Conservation (phyloP, 805 yeast species). For the Hanseniaspora thailandica region DNA sequence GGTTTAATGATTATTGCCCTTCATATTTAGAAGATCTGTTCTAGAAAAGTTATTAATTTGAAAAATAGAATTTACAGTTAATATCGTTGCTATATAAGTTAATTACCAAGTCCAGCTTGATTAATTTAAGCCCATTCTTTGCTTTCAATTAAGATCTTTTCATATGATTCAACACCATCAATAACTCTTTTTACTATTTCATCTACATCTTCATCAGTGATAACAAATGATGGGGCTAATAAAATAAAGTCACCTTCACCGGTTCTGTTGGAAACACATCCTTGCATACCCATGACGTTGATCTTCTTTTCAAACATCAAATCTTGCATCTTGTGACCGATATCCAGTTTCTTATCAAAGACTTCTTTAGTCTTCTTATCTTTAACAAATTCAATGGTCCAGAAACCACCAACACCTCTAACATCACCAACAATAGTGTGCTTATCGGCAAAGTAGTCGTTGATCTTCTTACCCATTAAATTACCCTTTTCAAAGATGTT, state of each 20-base stretch:
- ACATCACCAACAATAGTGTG: constrained; percentile 43
- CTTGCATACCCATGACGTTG: constrained; percentile 37
- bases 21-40: too few relatives aligned
- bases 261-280: constrained; percentile 30
- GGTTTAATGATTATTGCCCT: too few relatives aligned
- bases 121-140: constrained; percentile 15
- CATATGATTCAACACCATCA: constrained; percentile 32
- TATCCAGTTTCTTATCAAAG: constrained; percentile 31
- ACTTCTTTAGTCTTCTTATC: constrained; percentile 42
- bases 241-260: constrained; percentile 32
- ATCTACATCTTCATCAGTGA: constrained; percentile 35
- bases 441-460: constrained; percentile 26
- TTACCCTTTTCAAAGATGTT: constrained; percentile 37
- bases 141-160: constrained; percentile 18
- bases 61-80: too few relatives aligned
- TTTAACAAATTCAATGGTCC: constrained; percentile 47
- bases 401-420: constrained; percentile 52
- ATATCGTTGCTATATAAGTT: too few relatives aligned
- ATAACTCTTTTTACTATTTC: constrained; percentile 32
- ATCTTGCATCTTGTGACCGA: constrained; percentile 30
- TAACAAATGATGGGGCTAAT: constrained; percentile 38
- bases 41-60: too few relatives aligned
- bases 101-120: neutral
- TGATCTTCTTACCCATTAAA: constrained; percentile 32
- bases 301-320: constrained; percentile 36